Evolutionary conservation across 768 basidiomycete genomes (phyloP).

Genomic region (Suillus clintonianus): DNA sequence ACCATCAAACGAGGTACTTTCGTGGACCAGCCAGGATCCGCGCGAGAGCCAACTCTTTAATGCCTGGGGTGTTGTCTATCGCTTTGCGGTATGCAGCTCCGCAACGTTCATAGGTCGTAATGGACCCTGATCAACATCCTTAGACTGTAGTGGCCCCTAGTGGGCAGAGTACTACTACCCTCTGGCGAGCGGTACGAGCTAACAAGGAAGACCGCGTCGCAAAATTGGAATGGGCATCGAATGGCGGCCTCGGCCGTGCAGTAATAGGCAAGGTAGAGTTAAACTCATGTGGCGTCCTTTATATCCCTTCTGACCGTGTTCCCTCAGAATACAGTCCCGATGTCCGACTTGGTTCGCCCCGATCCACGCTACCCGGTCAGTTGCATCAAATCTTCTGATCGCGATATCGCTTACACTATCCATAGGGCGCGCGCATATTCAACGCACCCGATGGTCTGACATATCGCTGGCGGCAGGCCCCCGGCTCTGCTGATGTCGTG

Average conservation of each 20-base stretch:
- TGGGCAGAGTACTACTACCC: constrained; percentile 73
- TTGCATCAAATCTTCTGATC: constrained; percentile 16
- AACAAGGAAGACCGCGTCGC: constrained; percentile 89
- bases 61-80: constrained; percentile 78
- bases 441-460: constrained; percentile 80
- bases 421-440: constrained; percentile 67
- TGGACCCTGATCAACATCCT: constrained; percentile 25
- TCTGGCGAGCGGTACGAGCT: constrained; percentile 79
- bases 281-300: constrained; percentile 15
- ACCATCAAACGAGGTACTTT: constrained; percentile 68
- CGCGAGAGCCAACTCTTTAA: constrained; percentile 84
- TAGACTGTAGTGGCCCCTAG: constrained; percentile 66
- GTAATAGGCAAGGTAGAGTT: constrained; percentile 76
- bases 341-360: constrained; percentile 79
- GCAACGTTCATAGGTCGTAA: constrained; percentile 14
- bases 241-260: constrained; percentile 81
- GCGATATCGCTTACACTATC: constrained; percentile 13
- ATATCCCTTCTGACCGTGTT: constrained; percentile 25
- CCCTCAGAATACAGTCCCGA: constrained; percentile 69
- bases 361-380: constrained; percentile 64
- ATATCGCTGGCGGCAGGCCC: constrained; percentile 80
- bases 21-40: constrained; percentile 87
- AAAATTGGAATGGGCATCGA: constrained; percentile 84
- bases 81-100: constrained; percentile 62
- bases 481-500: constrained; percentile 56